Evolutionary conservation across 169 alveolate genomes (phyloP).

Genomic region (Plasmodium chabaudi): DNA sequence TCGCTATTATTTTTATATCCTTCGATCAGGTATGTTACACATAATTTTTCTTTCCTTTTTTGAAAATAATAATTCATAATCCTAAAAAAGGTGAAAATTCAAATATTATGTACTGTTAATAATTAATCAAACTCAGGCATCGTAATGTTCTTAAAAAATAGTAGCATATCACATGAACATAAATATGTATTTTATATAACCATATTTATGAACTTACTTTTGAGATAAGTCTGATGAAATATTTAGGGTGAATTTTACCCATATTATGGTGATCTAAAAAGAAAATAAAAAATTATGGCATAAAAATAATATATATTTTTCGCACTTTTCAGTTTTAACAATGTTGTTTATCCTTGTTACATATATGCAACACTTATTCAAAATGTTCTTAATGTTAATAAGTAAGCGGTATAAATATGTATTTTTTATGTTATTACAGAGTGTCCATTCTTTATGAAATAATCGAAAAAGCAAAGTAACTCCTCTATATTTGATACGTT

Average conservation of each 20-base stretch:
- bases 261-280: slow-evolving; percentile 36
- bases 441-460: slow-evolving; percentile 52
- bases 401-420: background rate
- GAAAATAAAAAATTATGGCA: background rate
- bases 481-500: slow-evolving; percentile 36
- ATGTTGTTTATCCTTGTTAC: too few relatives aligned
- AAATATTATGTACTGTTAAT: background rate
- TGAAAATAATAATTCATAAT: slow-evolving; percentile 29
- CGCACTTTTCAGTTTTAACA: too few relatives aligned
- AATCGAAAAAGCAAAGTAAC: slow-evolving; percentile 46
- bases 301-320: background rate
- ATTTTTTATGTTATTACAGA: slow-evolving; percentile 33
- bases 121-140: background rate
- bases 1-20: slow-evolving; percentile 19
- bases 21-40: slow-evolving; percentile 43
- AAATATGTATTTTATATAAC: background rate
- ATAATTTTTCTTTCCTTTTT: slow-evolving; percentile 26
- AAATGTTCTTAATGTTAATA: background rate
- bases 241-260: slow-evolving; percentile 18
- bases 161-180: too few relatives aligned
- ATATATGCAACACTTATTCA: background rate
- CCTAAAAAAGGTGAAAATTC: slow-evolving; percentile 8
- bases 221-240: slow-evolving; percentile 45
- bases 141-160: too few relatives aligned
- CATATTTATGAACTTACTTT: slow-evolving; percentile 14